A percentile compares a stretch with the other conserved stretches of the same genome.
Evolutionary conservation across 2,329 filamentous ascomycete species (phyloP).

Genomic region (Xylariales sp.): DNA sequence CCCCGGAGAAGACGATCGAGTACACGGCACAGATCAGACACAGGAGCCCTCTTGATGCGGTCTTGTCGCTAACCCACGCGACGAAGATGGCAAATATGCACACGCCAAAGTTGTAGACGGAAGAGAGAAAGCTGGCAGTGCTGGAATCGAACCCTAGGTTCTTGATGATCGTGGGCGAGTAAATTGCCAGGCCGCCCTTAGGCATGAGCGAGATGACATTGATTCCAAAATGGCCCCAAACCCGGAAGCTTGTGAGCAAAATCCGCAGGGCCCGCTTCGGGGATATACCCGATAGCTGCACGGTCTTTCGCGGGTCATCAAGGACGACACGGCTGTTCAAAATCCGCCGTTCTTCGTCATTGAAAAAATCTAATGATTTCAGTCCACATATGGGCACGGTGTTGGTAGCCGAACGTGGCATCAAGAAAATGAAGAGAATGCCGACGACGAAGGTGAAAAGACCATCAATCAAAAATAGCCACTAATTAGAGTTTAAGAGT

Average conservation of each 20-base stretch:
- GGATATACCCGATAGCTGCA: too few relatives aligned
- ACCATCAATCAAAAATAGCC: background rate
- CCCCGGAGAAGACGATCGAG: background rate
- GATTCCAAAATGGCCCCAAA: background rate
- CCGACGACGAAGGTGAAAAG: background rate
- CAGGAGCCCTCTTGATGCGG: background rate
- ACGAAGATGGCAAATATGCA: background rate
- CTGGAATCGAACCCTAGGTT: constrained; percentile 1
- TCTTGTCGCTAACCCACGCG: constrained; percentile 1
- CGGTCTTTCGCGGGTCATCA: background rate
- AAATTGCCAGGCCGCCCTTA: background rate
- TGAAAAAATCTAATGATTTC: background rate
- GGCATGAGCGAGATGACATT: background rate
- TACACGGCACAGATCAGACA: constrained; percentile 2
- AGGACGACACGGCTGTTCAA: background rate
- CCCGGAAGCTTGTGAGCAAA: background rate
- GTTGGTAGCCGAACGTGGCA: background rate
- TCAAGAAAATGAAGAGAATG: background rate
- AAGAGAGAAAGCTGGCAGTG: background rate
- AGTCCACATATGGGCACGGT: background rate
- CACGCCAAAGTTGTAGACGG: background rate
- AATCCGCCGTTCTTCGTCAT: background rate
- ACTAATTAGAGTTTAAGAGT: background rate
- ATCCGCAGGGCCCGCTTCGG: background rate
- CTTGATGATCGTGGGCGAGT: constrained; percentile 2